Base-by-base conservation (phyloP, 192 early-diverging fungal species). In the Linnemannia exigua region DNA sequence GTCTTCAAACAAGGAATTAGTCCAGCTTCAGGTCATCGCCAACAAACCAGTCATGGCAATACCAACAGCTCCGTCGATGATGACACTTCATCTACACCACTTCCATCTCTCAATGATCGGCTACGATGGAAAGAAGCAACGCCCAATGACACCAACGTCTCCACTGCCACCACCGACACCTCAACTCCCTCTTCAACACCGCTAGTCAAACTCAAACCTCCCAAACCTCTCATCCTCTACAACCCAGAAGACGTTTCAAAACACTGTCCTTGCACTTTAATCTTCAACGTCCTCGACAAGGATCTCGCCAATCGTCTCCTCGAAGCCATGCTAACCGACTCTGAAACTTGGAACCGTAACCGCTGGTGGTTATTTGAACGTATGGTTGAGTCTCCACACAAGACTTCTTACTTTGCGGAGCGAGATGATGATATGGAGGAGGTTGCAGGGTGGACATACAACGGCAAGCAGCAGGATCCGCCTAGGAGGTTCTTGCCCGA, bases 341-440 rank as follows among this genome's bases (percentile, higher is more conserved):
- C 83, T 6, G 83, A 85, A n/a, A 80, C 80, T 6, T 88, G 83
- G 83, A 72, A 81, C 44, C 67, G 83, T 33, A 86, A 86, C 67
- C 83, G 84, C 22, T 86, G 88, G 88, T 88, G 79, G 79, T 67
- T 88, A 16, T 88, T 88, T 66, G 88, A 86, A 41, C 76, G 83
- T 5, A 76, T 86, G 51, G 88, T 88, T 22, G 75, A 79, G 36
- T 88, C 88, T 1, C 79, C 88, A 3, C 88, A 86, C 50, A 88
- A 81, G 68, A 82, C 80, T 0, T 75, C 75, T 16, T 86, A 86
- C 68, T 86, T 79, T 80, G 80, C 77, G 37, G 83, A 82, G 35
- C 44, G 38, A 3, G 77, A 71, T 12, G 67, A 82, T 46, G 70
- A 75, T 67, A 48, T 87, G 66, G 77, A 77, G 36, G 80, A 87